Conservation (phyloP, 208 protist genomes). For the Trypanosoma brucei region DNA sequence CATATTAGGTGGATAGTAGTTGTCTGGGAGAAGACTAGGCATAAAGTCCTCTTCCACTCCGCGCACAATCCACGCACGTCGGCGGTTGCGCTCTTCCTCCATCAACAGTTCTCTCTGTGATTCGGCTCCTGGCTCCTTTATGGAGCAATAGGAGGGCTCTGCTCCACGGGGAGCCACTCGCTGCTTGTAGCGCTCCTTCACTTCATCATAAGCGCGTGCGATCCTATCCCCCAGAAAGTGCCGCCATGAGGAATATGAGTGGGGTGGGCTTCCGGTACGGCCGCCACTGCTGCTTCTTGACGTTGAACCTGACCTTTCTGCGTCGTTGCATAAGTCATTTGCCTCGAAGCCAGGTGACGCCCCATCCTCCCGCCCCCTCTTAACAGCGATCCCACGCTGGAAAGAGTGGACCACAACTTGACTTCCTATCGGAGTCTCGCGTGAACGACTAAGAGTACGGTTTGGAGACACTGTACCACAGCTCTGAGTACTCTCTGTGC, state of each 20-base stretch:
- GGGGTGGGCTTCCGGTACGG: neutral
- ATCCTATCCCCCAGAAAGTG: slow-evolving; percentile 15
- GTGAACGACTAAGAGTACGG: too few species aligned
- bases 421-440: too few species aligned
- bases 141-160: neutral
- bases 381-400: too few species aligned
- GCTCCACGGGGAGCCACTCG: neutral
- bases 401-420: too few species aligned
- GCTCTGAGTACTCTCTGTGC: too few species aligned
- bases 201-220: slow-evolving; percentile 2
- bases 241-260: slow-evolving; percentile 21
- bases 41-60: slow-evolving; percentile 19
- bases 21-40: slow-evolving; percentile 17
- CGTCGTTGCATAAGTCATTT: too few species aligned
- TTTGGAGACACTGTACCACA: too few species aligned
- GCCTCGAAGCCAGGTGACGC: too few species aligned
- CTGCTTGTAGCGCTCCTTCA: neutral
- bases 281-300: neutral
- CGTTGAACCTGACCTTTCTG: too few species aligned
- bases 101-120: slow-evolving; percentile 9
- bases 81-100: slow-evolving; percentile 6
- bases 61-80: slow-evolving; percentile 17
- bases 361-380: too few species aligned
- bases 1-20: slow-evolving; percentile 22
- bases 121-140: neutral